A percentile compares a stretch with the other conserved stretches of the same genome.
These are phyloP conservation scores for Boletus subcaerulescens DNA, from an alignment of 768 basidiomycete species.

Conservation along the genomic window DNA sequence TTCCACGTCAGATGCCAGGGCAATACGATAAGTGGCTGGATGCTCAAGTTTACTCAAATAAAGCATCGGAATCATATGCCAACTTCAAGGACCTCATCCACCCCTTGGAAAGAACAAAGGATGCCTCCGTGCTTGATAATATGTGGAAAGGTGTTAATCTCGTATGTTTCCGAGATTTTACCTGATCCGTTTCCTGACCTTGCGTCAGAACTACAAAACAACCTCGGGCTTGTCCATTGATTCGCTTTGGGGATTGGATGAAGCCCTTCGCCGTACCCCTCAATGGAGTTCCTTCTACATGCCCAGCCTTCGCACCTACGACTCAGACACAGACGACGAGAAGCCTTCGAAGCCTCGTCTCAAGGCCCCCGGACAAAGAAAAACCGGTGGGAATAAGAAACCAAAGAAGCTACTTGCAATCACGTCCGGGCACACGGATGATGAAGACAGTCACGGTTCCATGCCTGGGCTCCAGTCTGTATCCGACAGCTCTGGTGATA, in stretches of 20 bases:
- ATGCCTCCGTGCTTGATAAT: conserved; percentile 46
- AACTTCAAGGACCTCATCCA: conserved; percentile 55
- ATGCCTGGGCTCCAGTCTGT: conserved; percentile 70
- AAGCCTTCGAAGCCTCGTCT: conserved; percentile 3
- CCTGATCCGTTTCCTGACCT: conserved; percentile 1
- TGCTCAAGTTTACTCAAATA: conserved; percentile 59
- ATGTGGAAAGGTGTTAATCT: conserved; percentile 66
- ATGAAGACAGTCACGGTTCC: conserved; percentile 45
- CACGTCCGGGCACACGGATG: conserved; percentile 40
- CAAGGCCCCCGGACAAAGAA: conserved; percentile 17
- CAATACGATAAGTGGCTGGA: conserved; percentile 66
- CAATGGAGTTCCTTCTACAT: conserved; percentile 54
- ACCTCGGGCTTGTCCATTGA: conserved; percentile 56
- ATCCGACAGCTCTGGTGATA: conserved; percentile 53
- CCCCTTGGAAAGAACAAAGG: conserved; percentile 58
- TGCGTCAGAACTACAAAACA: conserved; percentile 54
- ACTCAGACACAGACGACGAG: conserved; percentile 29
- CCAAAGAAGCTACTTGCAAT: conserved; percentile 46
- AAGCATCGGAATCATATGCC: conserved; percentile 49
- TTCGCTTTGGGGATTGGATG: conserved; percentile 59
- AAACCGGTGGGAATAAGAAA: conserved; percentile 25
- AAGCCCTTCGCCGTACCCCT: conserved; percentile 48
- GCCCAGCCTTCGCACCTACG: conserved; percentile 17
- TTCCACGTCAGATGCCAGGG: conserved; percentile 52
- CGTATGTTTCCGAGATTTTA: conserved; percentile 36